Base-by-base conservation (phyloP, 768 basidiomycete species). In the Pulveroboletus sp. region DNA sequence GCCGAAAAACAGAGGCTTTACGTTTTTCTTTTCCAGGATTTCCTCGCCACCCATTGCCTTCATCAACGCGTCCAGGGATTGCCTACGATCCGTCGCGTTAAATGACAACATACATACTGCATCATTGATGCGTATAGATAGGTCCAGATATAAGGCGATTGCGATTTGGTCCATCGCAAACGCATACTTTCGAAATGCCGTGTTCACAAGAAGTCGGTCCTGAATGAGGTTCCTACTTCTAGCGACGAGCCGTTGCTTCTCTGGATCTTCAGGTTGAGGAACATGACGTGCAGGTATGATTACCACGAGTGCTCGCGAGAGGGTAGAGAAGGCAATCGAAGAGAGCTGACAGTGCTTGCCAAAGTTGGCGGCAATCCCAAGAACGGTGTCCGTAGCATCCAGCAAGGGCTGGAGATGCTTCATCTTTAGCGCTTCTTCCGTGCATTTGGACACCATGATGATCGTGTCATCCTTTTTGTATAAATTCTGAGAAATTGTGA, bases 121-220 rank as follows among this genome's bases (percentile, higher is more conserved):
- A 14, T 47, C 44, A 14, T 44, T 47, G 11, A 77, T 68, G 10
- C 57, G 60, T 13, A 76, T 43, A 0, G 58, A 64, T 9, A 70
- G 34, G 49, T 81, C 79, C 12, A 60, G 36, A 56, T 65, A 67
- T 16, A 81, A 54, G 2, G 76, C 63, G 6, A 68, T 50, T 0
- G 71, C 67, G 1, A 80, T 54, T 31, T 64, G 67, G 50, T 79
- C 79, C 76, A 78, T 76, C 31, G 62, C 59, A 41, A 81, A 76
- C 0, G 73, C 70, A 39, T 68, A 62, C 49, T 76, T 78, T 14
- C 43, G 54, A 24, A 63, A 46, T 2, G 51, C 29, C 0, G 56
- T 16, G 29, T 69, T 48, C 36, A 63, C 56, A 6, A 79, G 53
- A 36, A 79, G 62, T 5, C 36, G 41, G 9, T 64, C 56, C 38